Conservation (phyloP, 2,329 filamentous ascomycete genomes). For the Botrytis fragariae region DNA sequence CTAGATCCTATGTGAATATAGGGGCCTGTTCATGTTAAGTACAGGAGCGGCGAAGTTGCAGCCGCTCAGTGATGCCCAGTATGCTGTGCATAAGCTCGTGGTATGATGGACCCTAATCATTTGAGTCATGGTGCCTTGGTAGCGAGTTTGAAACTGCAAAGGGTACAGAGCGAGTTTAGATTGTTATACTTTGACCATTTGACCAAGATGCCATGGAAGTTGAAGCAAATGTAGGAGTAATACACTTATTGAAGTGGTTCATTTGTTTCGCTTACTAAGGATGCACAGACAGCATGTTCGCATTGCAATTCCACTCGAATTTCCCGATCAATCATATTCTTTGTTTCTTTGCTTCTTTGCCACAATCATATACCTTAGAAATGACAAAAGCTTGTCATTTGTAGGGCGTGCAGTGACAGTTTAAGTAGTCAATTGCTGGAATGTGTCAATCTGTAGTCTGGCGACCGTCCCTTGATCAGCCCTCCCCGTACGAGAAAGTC, state of each 20-base stretch:
- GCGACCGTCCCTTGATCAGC: neutral
- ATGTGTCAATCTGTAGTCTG: neutral
- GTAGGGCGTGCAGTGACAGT: neutral
- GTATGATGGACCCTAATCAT: neutral
- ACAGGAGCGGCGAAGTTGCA: neutral
- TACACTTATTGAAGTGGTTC: neutral
- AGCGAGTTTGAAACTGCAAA: neutral
- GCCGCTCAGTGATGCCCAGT: neutral
- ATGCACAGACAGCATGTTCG: constrained; percentile 1
- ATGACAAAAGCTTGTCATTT: neutral
- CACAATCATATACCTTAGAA: neutral
- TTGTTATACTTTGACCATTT: neutral
- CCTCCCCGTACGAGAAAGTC: neutral
- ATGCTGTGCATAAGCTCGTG: neutral
- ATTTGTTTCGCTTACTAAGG: neutral
- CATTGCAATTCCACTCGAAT: neutral
- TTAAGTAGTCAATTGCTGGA: neutral
- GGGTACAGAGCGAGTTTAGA: neutral
- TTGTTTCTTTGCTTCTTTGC: neutral
- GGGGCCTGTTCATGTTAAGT: neutral
- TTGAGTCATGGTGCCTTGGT: neutral
- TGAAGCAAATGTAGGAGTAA: neutral
- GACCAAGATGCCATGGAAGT: neutral
- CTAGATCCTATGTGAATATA: neutral
- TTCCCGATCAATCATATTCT: neutral